Conservation (phyloP, 441 rosid genomes). For the Bocquillonia castaneifolia region DNA sequence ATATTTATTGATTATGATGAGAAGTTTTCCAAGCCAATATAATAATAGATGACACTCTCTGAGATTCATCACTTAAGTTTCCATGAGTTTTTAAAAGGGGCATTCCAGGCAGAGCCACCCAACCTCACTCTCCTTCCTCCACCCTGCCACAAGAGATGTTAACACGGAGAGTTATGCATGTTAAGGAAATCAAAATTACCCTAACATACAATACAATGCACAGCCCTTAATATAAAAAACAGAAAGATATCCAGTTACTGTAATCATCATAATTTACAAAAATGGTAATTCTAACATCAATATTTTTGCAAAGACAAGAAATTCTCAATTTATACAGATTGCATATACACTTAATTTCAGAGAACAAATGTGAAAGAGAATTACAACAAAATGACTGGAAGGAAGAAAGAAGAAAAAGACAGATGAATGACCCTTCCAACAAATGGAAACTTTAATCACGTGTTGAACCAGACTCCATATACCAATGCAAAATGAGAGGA, state of each 20-base stretch:
- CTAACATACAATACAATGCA: too few species aligned
- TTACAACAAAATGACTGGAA: slow-evolving; percentile 9
- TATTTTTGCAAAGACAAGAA: slow-evolving; percentile 9
- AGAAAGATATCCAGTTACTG: neutral
- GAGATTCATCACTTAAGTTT: too few species aligned
- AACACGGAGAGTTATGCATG: too few species aligned
- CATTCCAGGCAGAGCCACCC: too few species aligned
- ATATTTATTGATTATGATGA: too few species aligned
- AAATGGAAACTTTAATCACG: slow-evolving; percentile 20
- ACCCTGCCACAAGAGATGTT: too few species aligned
- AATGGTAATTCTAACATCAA: slow-evolving; percentile 21
- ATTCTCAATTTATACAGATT: slow-evolving; percentile 32
- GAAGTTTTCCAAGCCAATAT: too few species aligned
- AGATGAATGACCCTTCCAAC: slow-evolving; percentile 21
- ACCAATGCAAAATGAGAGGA: slow-evolving; percentile 24
- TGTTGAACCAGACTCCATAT: slow-evolving; percentile 11
- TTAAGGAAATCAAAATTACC: too few species aligned
- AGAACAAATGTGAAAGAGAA: slow-evolving; percentile 22
- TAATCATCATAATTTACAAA: slow-evolving; percentile 25
- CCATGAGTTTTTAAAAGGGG: too few species aligned
- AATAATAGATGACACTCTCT: too few species aligned
- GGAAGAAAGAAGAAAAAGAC: neutral
- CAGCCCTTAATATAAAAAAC: too few species aligned
- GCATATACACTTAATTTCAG: slow-evolving; percentile 39
- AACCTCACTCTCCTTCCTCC: too few species aligned